phyloP scores from a whole-genome alignment of 176 grass and related monocot species.

The Oryza officinalis region DNA sequence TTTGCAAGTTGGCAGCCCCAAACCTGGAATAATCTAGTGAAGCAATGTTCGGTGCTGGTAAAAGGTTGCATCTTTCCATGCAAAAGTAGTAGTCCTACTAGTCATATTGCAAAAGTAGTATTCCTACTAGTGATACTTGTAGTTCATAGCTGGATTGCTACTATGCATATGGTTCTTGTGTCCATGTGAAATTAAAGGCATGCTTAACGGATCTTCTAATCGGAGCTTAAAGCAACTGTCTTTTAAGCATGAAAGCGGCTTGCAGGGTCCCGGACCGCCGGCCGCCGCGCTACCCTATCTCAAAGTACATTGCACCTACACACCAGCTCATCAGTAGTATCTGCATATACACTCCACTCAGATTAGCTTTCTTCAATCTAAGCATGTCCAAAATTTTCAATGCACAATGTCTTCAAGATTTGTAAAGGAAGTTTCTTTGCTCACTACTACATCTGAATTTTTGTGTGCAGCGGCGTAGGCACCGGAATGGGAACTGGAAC shows the following conservation, averaged over 20 bases:
- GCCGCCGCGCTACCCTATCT: neutral
- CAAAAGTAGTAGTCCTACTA: too few relatives aligned
- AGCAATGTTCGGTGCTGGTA: neutral
- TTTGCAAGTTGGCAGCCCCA: neutral
- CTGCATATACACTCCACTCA: neutral
- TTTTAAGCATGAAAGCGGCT: slow-evolving; percentile 5
- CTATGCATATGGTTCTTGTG: neutral
- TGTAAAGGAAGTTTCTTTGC: neutral
- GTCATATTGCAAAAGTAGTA: too few relatives aligned
- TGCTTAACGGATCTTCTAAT: neutral
- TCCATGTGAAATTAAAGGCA: slow-evolving; percentile 33
- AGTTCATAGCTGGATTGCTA: neutral
- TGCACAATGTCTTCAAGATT: neutral
- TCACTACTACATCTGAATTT: neutral
- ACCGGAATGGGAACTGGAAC: neutral
- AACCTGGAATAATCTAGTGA: neutral
- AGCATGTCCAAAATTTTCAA: neutral
- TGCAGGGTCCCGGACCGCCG: neutral
- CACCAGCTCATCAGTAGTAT: neutral
- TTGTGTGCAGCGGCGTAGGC: slow-evolving; percentile 21
- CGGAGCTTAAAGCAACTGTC: slow-evolving; percentile 19
- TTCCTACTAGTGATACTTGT: too few relatives aligned
- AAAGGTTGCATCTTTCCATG: neutral
- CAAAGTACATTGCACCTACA: neutral
- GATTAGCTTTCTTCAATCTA: neutral